Evolutionary conservation across 2,329 filamentous ascomycete genomes (phyloP).

Genomic region (Ceratocystis diversiconidia): DNA sequence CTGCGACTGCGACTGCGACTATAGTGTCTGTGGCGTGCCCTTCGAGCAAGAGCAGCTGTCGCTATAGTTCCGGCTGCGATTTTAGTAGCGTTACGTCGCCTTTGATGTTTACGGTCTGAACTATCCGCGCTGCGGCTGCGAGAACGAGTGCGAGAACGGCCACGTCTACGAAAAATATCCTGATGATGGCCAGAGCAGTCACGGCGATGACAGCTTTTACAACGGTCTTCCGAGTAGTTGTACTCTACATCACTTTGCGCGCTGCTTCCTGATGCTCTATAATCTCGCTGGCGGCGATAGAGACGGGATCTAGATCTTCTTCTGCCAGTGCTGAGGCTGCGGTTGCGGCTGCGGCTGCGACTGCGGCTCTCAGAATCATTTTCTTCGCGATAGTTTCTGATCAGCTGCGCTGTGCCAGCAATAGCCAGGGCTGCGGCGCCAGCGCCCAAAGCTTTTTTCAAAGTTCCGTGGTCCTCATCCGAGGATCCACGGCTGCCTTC

Average conservation of each 20-base stretch:
- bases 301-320: background rate
- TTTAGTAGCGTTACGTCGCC: slow-evolving; percentile 37
- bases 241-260: background rate
- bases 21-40: slow-evolving; percentile 31
- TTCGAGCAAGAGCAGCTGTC: slow-evolving; percentile 33
- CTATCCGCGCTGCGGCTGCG: slow-evolving; percentile 24
- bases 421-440: slow-evolving; percentile 50
- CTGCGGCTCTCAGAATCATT: slow-evolving; percentile 37
- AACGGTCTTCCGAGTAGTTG: background rate
- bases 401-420: slow-evolving; percentile 51
- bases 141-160: slow-evolving; percentile 22
- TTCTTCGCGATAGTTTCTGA: slow-evolving; percentile 44
- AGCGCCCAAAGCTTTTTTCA: slow-evolving; percentile 48
- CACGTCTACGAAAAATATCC: background rate
- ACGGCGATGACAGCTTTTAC: background rate
- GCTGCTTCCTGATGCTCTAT: background rate
- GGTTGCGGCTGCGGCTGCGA: slow-evolving; percentile 43
- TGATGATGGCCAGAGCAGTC: background rate
- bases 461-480: slow-evolving; percentile 35
- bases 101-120: background rate
- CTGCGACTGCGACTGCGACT: slow-evolving; percentile 31
- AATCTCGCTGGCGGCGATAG: background rate
- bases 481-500: background rate
- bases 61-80: slow-evolving; percentile 36
- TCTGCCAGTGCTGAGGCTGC: slow-evolving; percentile 39